Base-by-base conservation (phyloP, 2,329 filamentous ascomycete species). In the Pyrenophora tritici-repentis region DNA sequence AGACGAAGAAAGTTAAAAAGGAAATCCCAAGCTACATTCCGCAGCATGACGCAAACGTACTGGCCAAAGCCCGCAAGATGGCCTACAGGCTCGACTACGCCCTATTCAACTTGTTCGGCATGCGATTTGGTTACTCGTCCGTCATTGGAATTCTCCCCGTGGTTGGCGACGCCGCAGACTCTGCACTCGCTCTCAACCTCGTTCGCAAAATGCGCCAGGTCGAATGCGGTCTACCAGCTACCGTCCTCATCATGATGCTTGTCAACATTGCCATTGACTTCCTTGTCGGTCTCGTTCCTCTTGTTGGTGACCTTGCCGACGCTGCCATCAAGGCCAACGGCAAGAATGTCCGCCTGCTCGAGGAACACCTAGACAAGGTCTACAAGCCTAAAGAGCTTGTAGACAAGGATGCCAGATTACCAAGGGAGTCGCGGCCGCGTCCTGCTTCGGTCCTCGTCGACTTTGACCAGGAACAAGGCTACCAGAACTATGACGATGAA, bases 101-200 rank as follows among this genome's bases (percentile, higher is more conserved):
- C 47, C 83, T 96, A 5, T 95, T 93, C 78, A 91, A 84, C 67
- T 84, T 90, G 68, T 84, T 88, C 58, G 91, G 91, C 36, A 82
- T 96, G 52, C 84, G 87, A 50, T 92, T 97, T 68, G 94, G 94
- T 47, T 97, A 91, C 91, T 85, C 89, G 43, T 89, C 87, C 63
- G 83, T 96, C 50, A 90, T 97, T 64, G 94, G 87, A 12, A 70
- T 97, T 6, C 74, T 97, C 47, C 94, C 94, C 62, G 84, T 84
- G 83, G 91, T 81, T 81, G 89, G 58, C 14, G 62, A 67, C 48
- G 60, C 37, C 14, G 36, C 50, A 26, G 63, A 61, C 34, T 47
- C 43, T 50, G 90, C 88, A 16, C 52, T 73, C 7, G 47, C 68
- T 5, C 77, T 91, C 53, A 85, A 89, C 75, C 85, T 97, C 7